A percentile compares a stretch with the other conserved stretches of the same genome.
Evolutionary conservation across 1,284 basidiomycete species (phyloP).

Genomic region (Puccinia coronata): DNA sequence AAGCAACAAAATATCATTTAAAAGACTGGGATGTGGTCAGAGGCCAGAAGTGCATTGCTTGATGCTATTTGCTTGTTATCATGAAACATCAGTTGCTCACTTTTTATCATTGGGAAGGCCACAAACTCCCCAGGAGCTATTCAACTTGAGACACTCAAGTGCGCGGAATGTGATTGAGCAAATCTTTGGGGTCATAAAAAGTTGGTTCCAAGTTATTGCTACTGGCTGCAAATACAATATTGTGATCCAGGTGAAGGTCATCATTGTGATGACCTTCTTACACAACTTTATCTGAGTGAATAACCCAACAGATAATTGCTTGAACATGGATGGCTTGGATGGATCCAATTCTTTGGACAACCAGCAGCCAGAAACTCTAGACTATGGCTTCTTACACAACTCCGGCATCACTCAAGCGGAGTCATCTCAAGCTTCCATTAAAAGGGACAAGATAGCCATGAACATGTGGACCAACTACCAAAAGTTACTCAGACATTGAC

Average conservation of each 20-base stretch:
- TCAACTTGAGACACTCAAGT: slow-evolving; percentile 51
- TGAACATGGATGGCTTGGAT: no score
- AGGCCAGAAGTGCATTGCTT: neutral
- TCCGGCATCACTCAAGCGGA: neutral
- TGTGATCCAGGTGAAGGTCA: neutral
- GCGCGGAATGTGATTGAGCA: slow-evolving; percentile 51
- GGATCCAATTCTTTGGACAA: neutral
- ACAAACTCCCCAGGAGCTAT: slow-evolving; percentile 49
- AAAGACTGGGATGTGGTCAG: slow-evolving; percentile 13
- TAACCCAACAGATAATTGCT: neutral
- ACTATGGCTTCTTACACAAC: neutral
- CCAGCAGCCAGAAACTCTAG: neutral
- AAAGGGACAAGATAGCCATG: neutral
- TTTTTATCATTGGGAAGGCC: slow-evolving; percentile 34
- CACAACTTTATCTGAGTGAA: neutral
- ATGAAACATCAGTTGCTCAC: neutral
- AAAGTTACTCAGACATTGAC: no score
- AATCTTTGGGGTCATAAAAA: slow-evolving; percentile 50
- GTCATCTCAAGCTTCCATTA: neutral
- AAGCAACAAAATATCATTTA: neutral
- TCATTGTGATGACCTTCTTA: slow-evolving; percentile 17
- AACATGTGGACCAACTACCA: slow-evolving; percentile 30
- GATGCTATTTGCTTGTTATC: neutral
- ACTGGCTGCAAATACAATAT: neutral
- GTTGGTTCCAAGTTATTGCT: neutral